phyloP scores from a whole-genome alignment of 2,329 filamentous ascomycete species.

The Xylariaceae sp. region DNA sequence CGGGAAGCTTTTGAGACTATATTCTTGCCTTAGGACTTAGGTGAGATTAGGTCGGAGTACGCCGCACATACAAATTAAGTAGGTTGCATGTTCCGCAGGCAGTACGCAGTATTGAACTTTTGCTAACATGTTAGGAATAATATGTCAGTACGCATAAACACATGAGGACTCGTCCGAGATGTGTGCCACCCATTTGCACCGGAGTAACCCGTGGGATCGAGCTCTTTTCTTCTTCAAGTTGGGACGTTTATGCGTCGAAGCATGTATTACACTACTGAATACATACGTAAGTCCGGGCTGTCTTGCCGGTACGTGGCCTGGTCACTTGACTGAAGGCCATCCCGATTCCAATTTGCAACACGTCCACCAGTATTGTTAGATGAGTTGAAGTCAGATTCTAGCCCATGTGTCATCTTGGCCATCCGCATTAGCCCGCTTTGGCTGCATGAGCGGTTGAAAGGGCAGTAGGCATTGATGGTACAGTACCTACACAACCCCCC shows the following conservation, averaged over 20 bases:
- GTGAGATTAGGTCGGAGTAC: conserved; percentile 6
- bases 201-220: conserved; percentile 13
- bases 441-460: not conserved
- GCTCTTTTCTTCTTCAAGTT: not conserved
- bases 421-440: not conserved
- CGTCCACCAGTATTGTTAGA: not conserved
- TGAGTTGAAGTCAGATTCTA: not conserved
- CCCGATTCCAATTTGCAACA: not conserved
- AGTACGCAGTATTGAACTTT: conserved; percentile 5
- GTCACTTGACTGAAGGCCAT: not conserved
- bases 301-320: not conserved
- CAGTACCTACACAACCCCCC: not conserved
- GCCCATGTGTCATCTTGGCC: not conserved
- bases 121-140: conserved; percentile 2
- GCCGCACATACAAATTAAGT: no score
- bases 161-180: conserved; percentile 14
- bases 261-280: conserved; percentile 2
- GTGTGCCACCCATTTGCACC: conserved; percentile 14
- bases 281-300: conserved; percentile 1
- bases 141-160: not conserved
- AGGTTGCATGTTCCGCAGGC: conserved; percentile 9
- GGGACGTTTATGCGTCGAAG: not conserved
- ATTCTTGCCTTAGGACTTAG: conserved; percentile 3
- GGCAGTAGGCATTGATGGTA: no score
- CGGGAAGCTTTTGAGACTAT: conserved; percentile 6